Conservation (phyloP, 257 asterid species). For the Capsicum chinense region DNA sequence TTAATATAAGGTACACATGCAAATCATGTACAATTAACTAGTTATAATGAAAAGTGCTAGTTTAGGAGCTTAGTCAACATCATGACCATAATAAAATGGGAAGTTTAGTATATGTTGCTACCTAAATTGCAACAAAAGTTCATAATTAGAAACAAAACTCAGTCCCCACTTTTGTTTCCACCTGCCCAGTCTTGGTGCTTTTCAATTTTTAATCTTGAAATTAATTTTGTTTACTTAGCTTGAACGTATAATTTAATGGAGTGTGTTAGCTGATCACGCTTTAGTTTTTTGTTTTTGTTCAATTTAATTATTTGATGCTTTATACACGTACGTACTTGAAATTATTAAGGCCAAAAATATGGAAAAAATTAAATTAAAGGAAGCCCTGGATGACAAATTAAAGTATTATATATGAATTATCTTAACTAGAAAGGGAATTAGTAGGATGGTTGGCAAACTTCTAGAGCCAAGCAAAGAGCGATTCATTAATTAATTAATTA, state of each 20-base stretch:
- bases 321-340: neutral
- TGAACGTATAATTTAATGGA: slow-evolving; percentile 2
- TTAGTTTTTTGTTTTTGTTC: neutral
- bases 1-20: too few species aligned
- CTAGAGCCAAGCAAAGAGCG: neutral
- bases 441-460: neutral
- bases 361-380: neutral
- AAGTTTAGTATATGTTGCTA: slow-evolving; percentile 34
- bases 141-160: slow-evolving; percentile 23
- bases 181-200: slow-evolving; percentile 12
- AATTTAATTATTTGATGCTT: neutral
- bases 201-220: slow-evolving; percentile 2
- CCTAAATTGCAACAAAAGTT: slow-evolving; percentile 41
- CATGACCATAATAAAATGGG: slow-evolving; percentile 21
- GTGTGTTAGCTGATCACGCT: neutral
- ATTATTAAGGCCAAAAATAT: neutral
- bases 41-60: neutral
- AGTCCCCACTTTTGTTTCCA: slow-evolving; percentile 16
- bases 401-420: neutral
- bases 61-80: slow-evolving; percentile 42
- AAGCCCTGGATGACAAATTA: neutral
- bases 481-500: neutral
- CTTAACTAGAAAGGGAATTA: neutral
- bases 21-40: too few species aligned
- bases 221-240: neutral